Evolutionary conservation across 139 green algal species (phyloP), one percentile per base, ranked within the genome.

Genomic region (Haematococcus sp.): DNA sequence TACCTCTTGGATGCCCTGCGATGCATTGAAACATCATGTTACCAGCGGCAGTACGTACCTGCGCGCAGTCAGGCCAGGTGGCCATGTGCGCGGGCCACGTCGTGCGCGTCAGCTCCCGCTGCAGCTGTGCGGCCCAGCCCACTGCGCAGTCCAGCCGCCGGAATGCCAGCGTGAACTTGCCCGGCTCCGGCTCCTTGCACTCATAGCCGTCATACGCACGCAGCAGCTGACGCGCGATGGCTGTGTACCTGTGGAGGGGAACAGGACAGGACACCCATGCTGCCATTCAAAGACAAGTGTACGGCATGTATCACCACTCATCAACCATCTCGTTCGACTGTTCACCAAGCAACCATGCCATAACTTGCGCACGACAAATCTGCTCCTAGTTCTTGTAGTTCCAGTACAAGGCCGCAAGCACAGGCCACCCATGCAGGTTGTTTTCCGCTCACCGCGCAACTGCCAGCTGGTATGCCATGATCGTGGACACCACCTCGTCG

Each of bases 171-270:
- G 84, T 94, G 76, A 94, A 88, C 73, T 93, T 92, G 40, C 89
- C 90, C 4, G 87, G 76, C 70, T 93, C 87, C 3, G 88, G 88
- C 84, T 94, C 90, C 76, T 96, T 95, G 88, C 91, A 95, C 79
- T 96, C 91, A 67, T 95, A 95, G 43, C 91, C 91, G 15, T 63
- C 66, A 67, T 90, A 89, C 30, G 74, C 34, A 4, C 68, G 68
- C 81, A 96, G 81, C 78, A 94, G 82, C 51, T 63, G 54, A 33
- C 91, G 83, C 30, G 84, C 85, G 4, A 87, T 55, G 32, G 70
- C 55, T 15, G 46, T 71, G 73, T 86, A 86, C 52, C 71, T 80
- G 31, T 49, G 70, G 4, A 94, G 56, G 0, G n/a, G n/a, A n/a
- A n/a, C n/a, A n/a, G n/a, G 73, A 84, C 25, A 77, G 46, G n/a